Evolutionary conservation across 2,329 filamentous ascomycete genomes (phyloP), one percentile per base, ranked within the genome.

Genomic region (Penicillium sp.): DNA sequence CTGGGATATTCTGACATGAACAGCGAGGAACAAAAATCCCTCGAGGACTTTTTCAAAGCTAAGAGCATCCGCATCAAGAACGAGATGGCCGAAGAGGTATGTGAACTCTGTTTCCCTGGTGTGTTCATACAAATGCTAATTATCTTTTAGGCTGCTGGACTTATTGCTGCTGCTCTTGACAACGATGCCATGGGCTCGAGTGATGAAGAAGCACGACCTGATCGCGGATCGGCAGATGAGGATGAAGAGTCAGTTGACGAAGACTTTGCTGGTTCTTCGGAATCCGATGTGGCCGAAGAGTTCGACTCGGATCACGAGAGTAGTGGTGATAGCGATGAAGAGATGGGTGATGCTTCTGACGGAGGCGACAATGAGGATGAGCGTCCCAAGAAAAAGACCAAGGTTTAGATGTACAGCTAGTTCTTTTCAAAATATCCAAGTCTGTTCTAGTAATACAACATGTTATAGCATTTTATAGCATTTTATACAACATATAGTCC

Each of bases 31-130:
- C 90, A 97, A 75, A 90, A 94, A 76, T 90, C 90, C 7, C 84
- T 99, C n/a, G 94, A 99, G 74, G 87, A 88, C 64, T 99, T 99
- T 79, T 97, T 99, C 84, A 94, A 95, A 76, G 85, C 91, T 64
- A 97, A 97, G 81, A 89, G 88, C 58, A 83, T 99, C 68, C 90
- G 93, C 52, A 92, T 95, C 54, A 97, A 97, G 86, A 99, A 99
- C 73, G 94, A 99, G 77, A 97, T 99, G 79, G 88, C 95, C 59
- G 94, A 97, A 71, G 94, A 99, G 65, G 89, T 90, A 71, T 86
- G 89, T 71, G 63, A 54, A 21, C 34, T 46, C 52, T 32, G 7
- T 40, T 40, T 40, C 8, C n/a, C 12, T 32, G 3, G 3, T 31
- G 5, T 21, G 6, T 15, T 35, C 4, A 15, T 18, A 13, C 6